Conservation (phyloP, 129 eudicot genomes). For the Silybum marianum region DNA sequence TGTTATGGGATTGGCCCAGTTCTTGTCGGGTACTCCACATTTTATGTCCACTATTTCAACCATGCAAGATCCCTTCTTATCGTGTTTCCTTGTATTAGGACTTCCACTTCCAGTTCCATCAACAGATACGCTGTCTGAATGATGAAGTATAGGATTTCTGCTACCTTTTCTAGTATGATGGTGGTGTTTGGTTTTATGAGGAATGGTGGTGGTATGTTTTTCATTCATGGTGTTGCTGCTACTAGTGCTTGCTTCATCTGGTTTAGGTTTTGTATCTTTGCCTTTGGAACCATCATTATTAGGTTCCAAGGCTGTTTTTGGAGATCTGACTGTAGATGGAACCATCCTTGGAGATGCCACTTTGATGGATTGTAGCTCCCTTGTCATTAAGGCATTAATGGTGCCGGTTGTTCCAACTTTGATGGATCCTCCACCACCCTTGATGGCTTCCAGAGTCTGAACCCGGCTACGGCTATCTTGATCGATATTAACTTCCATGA, state of each 20-base stretch:
- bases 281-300: not conserved
- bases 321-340: conserved; percentile 2
- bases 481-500: not conserved
- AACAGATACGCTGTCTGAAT: conserved; percentile 16
- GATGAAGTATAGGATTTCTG: conserved; percentile 34
- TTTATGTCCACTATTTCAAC: conserved; percentile 83
- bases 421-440: conserved; percentile 93
- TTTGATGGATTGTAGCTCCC: conserved; percentile 59
- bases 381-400: conserved; percentile 79
- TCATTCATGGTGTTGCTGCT: conserved; percentile 9
- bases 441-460: conserved; percentile 76
- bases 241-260: conserved; percentile 66
- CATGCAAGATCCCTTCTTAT: conserved; percentile 50
- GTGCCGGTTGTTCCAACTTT: conserved; percentile 91
- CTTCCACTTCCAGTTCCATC: conserved; percentile 52
- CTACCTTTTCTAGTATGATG: conserved; percentile 42
- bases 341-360: conserved; percentile 34
- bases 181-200: conserved; percentile 47
- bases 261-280: conserved; percentile 30
- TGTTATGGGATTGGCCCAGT: conserved; percentile 51
- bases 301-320: conserved; percentile 28
- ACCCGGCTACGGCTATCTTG: conserved; percentile 34
- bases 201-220: conserved; percentile 28
- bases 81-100: conserved; percentile 37
- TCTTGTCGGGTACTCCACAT: conserved; percentile 71